Conservation (phyloP, 2,329 filamentous ascomycete species). For the Colletotrichum siamense region DNA sequence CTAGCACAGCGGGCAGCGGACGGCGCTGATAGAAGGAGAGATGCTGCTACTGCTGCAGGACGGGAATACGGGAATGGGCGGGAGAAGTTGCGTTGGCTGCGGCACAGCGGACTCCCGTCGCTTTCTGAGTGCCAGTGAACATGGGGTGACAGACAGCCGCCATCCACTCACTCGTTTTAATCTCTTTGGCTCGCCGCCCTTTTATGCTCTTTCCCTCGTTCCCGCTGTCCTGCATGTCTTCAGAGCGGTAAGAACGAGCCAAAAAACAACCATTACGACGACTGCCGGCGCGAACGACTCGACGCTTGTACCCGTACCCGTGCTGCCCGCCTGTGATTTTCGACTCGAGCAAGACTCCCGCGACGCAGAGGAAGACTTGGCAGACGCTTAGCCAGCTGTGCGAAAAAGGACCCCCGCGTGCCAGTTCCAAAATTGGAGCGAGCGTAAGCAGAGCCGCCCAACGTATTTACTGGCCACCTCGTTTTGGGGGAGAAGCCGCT, state of each 20-base stretch:
- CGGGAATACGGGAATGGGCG: not conserved
- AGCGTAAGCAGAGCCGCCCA: not conserved
- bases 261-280: not conserved
- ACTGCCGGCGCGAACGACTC: not conserved
- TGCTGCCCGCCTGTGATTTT: not conserved
- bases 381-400: not conserved
- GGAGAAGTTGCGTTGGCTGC: not conserved
- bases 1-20: not conserved
- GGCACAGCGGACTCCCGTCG: not conserved
- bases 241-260: not conserved
- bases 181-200: slow-evolving; percentile 1
- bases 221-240: slow-evolving; percentile 12
- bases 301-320: not conserved
- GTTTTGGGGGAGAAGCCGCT: not conserved
- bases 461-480: not conserved
- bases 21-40: not conserved
- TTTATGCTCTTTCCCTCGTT: not conserved
- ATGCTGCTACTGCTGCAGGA: not conserved
- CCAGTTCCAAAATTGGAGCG: not conserved
- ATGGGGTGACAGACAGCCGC: not conserved
- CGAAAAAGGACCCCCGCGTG: not conserved
- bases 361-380: not conserved
- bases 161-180: slow-evolving; percentile 10
- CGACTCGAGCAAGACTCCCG: not conserved
- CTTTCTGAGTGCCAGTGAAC: not conserved